Base-by-base conservation (phyloP, 768 basidiomycete genomes). In the Tricholoma sp. region DNA sequence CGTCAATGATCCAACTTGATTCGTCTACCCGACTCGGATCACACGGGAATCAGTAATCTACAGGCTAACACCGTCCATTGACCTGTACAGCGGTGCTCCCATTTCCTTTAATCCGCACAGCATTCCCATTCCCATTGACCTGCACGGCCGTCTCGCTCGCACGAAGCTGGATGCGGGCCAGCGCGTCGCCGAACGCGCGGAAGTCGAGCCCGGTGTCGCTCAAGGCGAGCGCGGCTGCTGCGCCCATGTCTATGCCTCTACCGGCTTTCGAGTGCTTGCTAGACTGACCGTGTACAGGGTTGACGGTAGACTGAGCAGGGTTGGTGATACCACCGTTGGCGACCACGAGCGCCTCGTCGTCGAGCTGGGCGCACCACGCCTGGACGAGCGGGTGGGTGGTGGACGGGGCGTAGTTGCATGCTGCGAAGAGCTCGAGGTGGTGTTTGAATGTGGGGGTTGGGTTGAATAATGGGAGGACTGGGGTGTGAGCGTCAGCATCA, bases 401-500 rank as follows among this genome's bases (percentile, higher is more conserved):
- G 0, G 76, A 73, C 2, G 81, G 80, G 10, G 60, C 52, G 59
- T 66, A 72, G 7, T 66, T 64, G 61, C 77, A 81, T 1, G 74
- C 72, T 17, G 71, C 67, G 55, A 80, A 82, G 13, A 79, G 44
- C 50, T 80, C 75, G 4, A 84, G 72, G 49, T 78, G 76, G 2
- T 72, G 74, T 17, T 66, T 74, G 63, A 84, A 82, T 50, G 69
- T 68, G 29, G 65, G 58, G 0, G 82, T 80, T 12, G 76, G 73
- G 57, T 79, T 77, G 66, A 82, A 85, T 3, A 85, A 70, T 4
- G 83, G 83, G 8, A 84, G 71, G 8, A 74, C 83, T 81, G 54
- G 11, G 42, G 7, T n/a, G n/a, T n/a, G 1, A 24, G 10, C 6
- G 17, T 18, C 8, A 42, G n/a, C n/a, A n/a, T n/a, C n/a, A n/a